Evolutionary conservation across 371 early-diverging fungal genomes (phyloP).

Genomic region (Zopfochytrium polystomum): DNA sequence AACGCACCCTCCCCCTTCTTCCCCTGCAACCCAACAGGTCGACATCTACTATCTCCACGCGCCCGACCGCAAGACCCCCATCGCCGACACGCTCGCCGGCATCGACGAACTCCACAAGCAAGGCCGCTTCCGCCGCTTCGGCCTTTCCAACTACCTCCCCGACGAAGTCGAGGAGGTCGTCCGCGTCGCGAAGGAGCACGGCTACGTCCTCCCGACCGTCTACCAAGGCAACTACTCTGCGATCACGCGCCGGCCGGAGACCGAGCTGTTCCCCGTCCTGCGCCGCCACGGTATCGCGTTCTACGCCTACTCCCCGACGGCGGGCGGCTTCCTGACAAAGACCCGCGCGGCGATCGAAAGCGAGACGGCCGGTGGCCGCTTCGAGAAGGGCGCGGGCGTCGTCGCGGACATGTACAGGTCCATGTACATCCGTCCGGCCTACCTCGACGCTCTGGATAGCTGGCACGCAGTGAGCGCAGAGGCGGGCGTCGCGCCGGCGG

Average conservation of each 20-base stretch:
- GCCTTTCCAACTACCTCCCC: constrained; percentile 22
- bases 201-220: constrained; percentile 18
- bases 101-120: constrained; percentile 5
- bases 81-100: constrained; percentile 15
- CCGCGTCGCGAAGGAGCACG: constrained; percentile 5
- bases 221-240: not conserved
- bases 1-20: too few relatives aligned
- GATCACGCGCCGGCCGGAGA: constrained; percentile 2
- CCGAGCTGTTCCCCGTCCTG: constrained; percentile 18
- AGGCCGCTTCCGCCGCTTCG: constrained; percentile 18
- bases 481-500: constrained; percentile 26
- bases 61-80: constrained; percentile 15
- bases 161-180: constrained; percentile 22
- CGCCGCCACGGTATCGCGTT: not conserved
- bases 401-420: constrained; percentile 1
- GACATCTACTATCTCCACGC: constrained; percentile 22
- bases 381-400: not conserved
- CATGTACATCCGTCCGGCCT: constrained; percentile 10
- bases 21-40: constrained; percentile 4
- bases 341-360: constrained; percentile 2
- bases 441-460: constrained; percentile 13
- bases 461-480: constrained; percentile 4
- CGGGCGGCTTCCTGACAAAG: constrained; percentile 26
- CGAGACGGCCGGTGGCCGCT: not conserved
- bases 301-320: not conserved